phyloP scores from a whole-genome alignment of 768 basidiomycete genomes.

The Symmetrospora coprosmae region DNA sequence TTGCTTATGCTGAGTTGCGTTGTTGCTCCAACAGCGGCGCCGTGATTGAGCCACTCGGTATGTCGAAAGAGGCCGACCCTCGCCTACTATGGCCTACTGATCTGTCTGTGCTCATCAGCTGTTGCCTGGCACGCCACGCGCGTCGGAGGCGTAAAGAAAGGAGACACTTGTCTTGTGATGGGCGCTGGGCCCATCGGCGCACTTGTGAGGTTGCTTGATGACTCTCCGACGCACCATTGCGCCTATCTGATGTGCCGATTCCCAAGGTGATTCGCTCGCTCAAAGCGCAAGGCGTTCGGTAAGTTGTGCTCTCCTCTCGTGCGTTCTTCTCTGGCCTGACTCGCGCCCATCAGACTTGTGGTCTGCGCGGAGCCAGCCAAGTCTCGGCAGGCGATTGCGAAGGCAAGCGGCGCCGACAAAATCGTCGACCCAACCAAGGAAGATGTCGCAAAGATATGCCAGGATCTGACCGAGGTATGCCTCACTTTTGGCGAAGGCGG shows the following conservation, averaged over 20 bases:
- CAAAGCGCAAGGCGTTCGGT: constrained; percentile 34
- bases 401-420: constrained; percentile 39
- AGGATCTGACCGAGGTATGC: constrained; percentile 31
- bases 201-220: too few species aligned
- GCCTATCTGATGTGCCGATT: too few species aligned
- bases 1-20: too few species aligned
- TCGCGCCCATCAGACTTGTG: neutral
- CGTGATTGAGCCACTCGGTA: constrained; percentile 22
- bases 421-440: constrained; percentile 38
- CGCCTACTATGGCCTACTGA: too few species aligned
- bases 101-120: constrained; percentile 42
- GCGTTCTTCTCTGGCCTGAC: neutral
- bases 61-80: too few species aligned
- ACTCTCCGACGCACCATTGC: too few species aligned
- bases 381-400: constrained; percentile 39
- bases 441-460: constrained; percentile 34
- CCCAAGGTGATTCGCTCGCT: constrained; percentile 41
- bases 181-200: constrained; percentile 36
- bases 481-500: neutral
- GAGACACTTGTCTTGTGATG: constrained; percentile 39
- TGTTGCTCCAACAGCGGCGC: constrained; percentile 21
- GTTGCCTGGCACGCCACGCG: constrained; percentile 44
- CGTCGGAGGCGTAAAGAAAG: constrained; percentile 38
- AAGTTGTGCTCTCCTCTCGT: constrained; percentile 36
- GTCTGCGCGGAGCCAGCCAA: constrained; percentile 38